These are phyloP conservation scores for Rhazya stricta DNA, from an alignment of 257 asterid species.

Conservation along the genomic window DNA sequence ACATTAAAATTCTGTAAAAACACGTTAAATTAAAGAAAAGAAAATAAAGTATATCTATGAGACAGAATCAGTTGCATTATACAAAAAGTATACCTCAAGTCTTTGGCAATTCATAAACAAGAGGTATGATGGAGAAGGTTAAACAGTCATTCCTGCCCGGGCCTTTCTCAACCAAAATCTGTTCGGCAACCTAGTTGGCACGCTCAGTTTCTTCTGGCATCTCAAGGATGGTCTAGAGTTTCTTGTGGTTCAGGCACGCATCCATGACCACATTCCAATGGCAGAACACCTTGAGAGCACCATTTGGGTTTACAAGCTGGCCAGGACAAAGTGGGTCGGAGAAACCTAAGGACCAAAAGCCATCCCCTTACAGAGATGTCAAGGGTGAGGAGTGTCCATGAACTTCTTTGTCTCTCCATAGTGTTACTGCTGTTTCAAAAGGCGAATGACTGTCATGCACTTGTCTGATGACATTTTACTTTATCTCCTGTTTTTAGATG, in stretches of 20 bases:
- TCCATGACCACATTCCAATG: not conserved
- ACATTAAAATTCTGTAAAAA: too few relatives aligned
- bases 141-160: not conserved
- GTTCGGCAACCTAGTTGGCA: not conserved
- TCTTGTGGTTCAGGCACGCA: not conserved
- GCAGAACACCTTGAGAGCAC: not conserved
- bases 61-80: not conserved
- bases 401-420: slow-evolving; percentile 77
- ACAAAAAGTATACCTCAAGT: not conserved
- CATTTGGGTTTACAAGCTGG: not conserved
- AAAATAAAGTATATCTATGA: not conserved
- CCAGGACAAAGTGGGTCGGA: not conserved
- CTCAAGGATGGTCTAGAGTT: not conserved
- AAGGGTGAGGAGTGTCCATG: slow-evolving; percentile 60
- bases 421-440: slow-evolving; percentile 44
- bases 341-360: slow-evolving; percentile 43
- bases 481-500: not conserved
- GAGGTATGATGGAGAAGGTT: not conserved
- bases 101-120: not conserved
- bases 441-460: not conserved
- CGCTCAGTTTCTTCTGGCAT: not conserved
- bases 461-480: not conserved
- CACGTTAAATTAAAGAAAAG: not conserved
- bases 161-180: not conserved
- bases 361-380: slow-evolving; percentile 66